Evolutionary conservation across 192 early-diverging fungal genomes (phyloP).

Genomic region (Backusella tuberculispora): DNA sequence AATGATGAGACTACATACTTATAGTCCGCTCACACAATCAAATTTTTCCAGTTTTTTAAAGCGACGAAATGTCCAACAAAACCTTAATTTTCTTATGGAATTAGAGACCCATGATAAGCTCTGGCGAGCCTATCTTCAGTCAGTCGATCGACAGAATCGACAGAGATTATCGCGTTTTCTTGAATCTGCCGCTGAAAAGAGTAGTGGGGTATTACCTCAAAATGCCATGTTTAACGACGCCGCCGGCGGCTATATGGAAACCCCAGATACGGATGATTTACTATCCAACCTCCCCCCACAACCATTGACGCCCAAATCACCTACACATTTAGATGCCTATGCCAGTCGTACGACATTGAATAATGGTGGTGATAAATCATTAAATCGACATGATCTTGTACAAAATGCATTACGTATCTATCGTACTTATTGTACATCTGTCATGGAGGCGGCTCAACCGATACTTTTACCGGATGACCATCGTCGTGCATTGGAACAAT

Average conservation of each 20-base stretch:
- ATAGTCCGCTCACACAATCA: conserved; percentile 41
- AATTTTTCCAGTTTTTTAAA: conserved; percentile 45
- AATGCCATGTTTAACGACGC: background rate
- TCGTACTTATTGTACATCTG: conserved; percentile 36
- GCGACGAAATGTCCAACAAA: conserved; percentile 40
- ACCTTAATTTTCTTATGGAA: conserved; percentile 49
- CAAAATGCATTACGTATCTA: conserved; percentile 42
- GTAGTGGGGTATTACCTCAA: background rate
- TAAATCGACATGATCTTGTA: conserved; percentile 36
- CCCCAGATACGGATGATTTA: conserved; percentile 17
- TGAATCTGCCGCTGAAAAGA: conserved; percentile 10
- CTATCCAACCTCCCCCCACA: background rate
- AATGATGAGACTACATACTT: conserved; percentile 31
- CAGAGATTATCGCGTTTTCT: conserved; percentile 7
- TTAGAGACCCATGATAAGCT: conserved; percentile 47
- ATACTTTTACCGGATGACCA: conserved; percentile 46
- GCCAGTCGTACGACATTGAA: conserved; percentile 4
- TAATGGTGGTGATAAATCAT: background rate
- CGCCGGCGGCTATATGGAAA: conserved; percentile 13
- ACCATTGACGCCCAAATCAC: conserved; percentile 21
- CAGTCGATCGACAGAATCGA: conserved; percentile 22
- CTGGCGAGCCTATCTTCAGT: conserved; percentile 38
- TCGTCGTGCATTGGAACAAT: conserved; percentile 39
- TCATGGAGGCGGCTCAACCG: conserved; percentile 31
- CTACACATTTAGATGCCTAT: conserved; percentile 19